These are phyloP conservation scores for Pulveroboletus sp. DNA, from an alignment of 768 basidiomycete species.

Conservation along the genomic window DNA sequence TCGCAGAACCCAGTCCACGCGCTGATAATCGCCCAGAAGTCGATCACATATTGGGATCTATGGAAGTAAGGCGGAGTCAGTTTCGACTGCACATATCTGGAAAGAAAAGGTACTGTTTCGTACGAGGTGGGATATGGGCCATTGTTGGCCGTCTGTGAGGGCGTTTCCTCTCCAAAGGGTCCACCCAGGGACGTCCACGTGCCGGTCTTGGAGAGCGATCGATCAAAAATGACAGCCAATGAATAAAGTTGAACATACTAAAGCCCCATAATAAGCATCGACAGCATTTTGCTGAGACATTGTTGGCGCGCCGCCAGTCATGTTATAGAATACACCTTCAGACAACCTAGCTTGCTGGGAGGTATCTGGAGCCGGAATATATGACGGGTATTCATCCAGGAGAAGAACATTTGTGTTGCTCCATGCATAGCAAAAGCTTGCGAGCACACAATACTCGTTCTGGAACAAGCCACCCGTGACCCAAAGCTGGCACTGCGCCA, in stretches of 20 bases:
- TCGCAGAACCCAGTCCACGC: slow-evolving; percentile 24
- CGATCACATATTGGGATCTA: slow-evolving; percentile 18
- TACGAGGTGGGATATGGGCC: slow-evolving; percentile 18
- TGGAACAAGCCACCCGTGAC: slow-evolving; percentile 21
- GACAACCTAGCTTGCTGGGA: slow-evolving; percentile 12
- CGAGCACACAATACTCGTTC: slow-evolving; percentile 22
- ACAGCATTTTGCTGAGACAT: slow-evolving; percentile 21
- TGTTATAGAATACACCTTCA: slow-evolving; percentile 15
- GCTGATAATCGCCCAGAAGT: slow-evolving; percentile 18
- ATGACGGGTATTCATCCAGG: slow-evolving; percentile 11
- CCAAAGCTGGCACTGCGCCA: slow-evolving; percentile 15
- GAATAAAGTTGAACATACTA: slow-evolving; percentile 9
- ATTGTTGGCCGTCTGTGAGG: slow-evolving; percentile 5
- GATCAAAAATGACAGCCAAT: background rate
- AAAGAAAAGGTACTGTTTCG: background rate
- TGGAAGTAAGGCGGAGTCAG: background rate
- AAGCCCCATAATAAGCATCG: slow-evolving; percentile 18
- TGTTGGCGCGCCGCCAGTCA: slow-evolving; percentile 13
- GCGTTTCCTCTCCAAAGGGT: background rate
- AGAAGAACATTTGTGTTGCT: slow-evolving; percentile 19
- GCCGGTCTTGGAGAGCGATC: slow-evolving; percentile 5
- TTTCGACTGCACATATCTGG: background rate
- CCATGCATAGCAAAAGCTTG: slow-evolving; percentile 23
- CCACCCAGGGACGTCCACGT: slow-evolving; percentile 10
- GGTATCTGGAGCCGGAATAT: slow-evolving; percentile 6